phyloP scores from a whole-genome alignment of 2,329 filamentous ascomycete genomes.

The Chaetomium strumarium region DNA sequence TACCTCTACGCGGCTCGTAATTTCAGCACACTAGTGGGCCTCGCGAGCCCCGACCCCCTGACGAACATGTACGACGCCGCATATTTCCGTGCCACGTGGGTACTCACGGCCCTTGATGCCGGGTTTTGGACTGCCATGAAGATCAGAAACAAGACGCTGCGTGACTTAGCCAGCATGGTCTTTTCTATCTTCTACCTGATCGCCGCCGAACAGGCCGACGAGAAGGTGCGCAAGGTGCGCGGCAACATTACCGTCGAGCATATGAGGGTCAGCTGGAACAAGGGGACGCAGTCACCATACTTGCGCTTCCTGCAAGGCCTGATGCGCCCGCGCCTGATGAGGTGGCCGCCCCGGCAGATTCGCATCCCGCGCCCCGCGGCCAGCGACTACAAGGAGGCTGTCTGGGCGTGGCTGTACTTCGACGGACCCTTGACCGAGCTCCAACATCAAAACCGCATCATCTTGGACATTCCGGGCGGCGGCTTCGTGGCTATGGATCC shows the following conservation, averaged over 20 bases:
- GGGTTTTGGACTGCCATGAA: constrained; percentile 99
- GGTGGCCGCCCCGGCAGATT: constrained; percentile 74
- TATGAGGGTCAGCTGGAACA: constrained; percentile 90
- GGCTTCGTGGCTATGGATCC: constrained; percentile 97
- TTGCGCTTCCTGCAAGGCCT: constrained; percentile 66
- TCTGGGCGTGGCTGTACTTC: constrained; percentile 88
- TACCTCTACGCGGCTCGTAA: constrained; percentile 90
- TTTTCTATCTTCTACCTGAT: constrained; percentile 90
- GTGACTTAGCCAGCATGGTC: constrained; percentile 74
- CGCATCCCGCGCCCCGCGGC: constrained; percentile 74
- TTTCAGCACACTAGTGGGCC: constrained; percentile 83
- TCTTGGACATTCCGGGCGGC: constrained; percentile 87
- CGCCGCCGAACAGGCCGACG: constrained; percentile 88
- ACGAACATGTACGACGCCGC: constrained; percentile 88
- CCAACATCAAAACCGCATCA: constrained; percentile 67
- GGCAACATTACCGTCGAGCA: constrained; percentile 86
- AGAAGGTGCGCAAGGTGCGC: constrained; percentile 89
- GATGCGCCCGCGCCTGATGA: constrained; percentile 71
- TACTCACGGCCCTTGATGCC: constrained; percentile 88
- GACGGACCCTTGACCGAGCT: constrained; percentile 78
- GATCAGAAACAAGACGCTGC: constrained; percentile 69
- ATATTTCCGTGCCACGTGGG: constrained; percentile 96
- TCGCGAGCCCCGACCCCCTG: constrained; percentile 89
- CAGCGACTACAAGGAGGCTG: constrained; percentile 77
- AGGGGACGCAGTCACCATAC: constrained; percentile 75